Percentiles rank a stretch among this genome's conserved stretches.
Evolutionary conservation across 2,329 filamentous ascomycete genomes (phyloP).

Genomic region (Exophiala lecanii-corni): DNA sequence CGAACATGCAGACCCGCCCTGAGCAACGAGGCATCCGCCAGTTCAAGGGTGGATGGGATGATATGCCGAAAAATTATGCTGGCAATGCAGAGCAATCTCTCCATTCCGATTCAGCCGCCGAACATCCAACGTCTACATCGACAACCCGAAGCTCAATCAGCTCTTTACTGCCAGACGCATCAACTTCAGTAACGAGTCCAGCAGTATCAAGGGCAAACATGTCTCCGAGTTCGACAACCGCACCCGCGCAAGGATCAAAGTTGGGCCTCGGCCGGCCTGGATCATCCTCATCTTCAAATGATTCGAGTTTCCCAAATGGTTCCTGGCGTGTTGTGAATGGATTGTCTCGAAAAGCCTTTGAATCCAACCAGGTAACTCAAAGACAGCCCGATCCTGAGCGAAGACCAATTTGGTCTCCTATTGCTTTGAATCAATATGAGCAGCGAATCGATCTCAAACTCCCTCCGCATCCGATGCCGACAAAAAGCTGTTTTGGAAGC

Average conservation of each 20-base stretch:
- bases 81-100: no score
- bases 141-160: neutral
- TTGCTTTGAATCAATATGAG: conserved; percentile 15
- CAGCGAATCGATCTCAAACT: conserved; percentile 22
- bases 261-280: neutral
- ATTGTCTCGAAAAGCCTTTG: neutral
- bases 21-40: neutral
- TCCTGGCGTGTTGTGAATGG: neutral
- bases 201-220: no score
- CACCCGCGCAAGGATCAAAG: neutral
- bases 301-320: neutral
- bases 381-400: conserved; percentile 11
- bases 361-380: neutral
- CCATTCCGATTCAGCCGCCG: no score
- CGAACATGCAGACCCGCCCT: neutral
- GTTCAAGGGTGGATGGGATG: neutral
- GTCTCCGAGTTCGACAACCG: neutral
- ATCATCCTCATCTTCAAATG: neutral
- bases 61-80: no score
- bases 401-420: conserved; percentile 15
- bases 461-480: conserved; percentile 12
- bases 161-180: neutral
- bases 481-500: conserved; percentile 12
- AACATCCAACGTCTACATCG: no score
- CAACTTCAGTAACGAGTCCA: neutral